Conservation (phyloP, 176 grass and related monocot species). For the Urochloa ruziziensis region DNA sequence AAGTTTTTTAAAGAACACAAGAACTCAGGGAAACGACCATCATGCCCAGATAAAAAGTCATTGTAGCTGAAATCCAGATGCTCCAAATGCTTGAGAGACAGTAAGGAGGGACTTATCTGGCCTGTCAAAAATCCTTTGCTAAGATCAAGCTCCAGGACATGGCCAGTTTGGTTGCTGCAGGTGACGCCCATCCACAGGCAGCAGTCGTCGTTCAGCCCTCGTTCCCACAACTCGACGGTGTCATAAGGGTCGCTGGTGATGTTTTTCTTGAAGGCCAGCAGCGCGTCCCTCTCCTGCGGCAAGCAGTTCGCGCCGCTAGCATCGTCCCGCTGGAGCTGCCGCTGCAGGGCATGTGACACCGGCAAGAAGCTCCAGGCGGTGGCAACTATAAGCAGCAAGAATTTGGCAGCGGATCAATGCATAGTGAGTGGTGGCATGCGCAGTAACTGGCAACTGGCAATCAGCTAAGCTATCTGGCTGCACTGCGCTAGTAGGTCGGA, state of each 20-base stretch:
- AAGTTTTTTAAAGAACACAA: background rate
- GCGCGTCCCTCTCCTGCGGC: background rate
- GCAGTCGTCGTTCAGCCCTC: background rate
- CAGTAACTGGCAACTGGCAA: no score
- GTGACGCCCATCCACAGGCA: slow-evolving; percentile 27
- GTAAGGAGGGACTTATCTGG: slow-evolving; percentile 32
- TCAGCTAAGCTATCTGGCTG: no score
- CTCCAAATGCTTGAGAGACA: background rate
- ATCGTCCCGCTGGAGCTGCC: background rate
- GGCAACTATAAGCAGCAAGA: background rate
- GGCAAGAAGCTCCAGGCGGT: no score
- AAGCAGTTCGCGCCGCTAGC: background rate
- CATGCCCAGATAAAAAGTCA: background rate
- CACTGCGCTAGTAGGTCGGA: no score
- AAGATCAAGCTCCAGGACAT: slow-evolving; percentile 11
- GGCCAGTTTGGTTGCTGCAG: slow-evolving; percentile 5
- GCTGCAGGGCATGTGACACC: background rate
- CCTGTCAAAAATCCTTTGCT: background rate
- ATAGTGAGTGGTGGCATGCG: background rate
- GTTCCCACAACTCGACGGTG: slow-evolving; percentile 1
- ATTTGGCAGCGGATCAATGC: background rate
- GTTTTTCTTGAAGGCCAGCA: slow-evolving; percentile 28
- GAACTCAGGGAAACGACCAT: background rate
- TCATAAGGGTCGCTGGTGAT: background rate
- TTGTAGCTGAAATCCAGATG: slow-evolving; percentile 28